Base-by-base conservation (phyloP, 352 stramenopile species). In the Phytophthora pini region DNA sequence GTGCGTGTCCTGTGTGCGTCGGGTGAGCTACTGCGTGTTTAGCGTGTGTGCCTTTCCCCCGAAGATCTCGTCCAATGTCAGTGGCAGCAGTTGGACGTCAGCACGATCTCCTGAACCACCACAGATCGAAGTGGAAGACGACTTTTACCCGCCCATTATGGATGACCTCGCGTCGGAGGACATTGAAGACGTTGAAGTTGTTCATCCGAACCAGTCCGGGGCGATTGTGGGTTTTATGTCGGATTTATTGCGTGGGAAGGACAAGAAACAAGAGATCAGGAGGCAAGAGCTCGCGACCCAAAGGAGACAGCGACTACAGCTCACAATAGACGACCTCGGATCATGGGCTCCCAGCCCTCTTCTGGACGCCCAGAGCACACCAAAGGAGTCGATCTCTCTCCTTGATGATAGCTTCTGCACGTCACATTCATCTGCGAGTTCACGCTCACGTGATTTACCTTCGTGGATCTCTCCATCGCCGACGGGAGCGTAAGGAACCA, bases 1-100 rank as follows among this genome's bases (percentile, higher is more conserved):
- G 9, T 90, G 82, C 26, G 55, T 65, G 10, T 65, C 75, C 3
- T 90, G 82, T 47, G 70, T 87, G 11, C 61, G 65, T 3, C 77
- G 76, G 6, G 76, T 88, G 22, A 72, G 74, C 62, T 78, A 84
- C 54, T 81, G 70, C 65, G 75, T 82, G n/a, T 90, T 85, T 47
- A 77, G 34, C 26, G 65, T 73, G 46, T 65, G 65, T 53, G 43
- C 52, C 6, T 72, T 70, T 38, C 65, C 63, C n/a, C 60, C 76
- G n/a, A 72, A 70, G 34, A 51, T 58, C 5, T 20, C 17, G 22
- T 65, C 51, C 24, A 70, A 64, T 52, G 64, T 64, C 56, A 70
- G 39, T 69, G 58, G 56, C 24, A 63, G 29, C 17, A 73, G 60
- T 43, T 77, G 63, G 72, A 59, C 39, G 12, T 67, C 50, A 49